Conservation (phyloP, 805 yeast species). For the Blastobotrys mokoenaii region DNA sequence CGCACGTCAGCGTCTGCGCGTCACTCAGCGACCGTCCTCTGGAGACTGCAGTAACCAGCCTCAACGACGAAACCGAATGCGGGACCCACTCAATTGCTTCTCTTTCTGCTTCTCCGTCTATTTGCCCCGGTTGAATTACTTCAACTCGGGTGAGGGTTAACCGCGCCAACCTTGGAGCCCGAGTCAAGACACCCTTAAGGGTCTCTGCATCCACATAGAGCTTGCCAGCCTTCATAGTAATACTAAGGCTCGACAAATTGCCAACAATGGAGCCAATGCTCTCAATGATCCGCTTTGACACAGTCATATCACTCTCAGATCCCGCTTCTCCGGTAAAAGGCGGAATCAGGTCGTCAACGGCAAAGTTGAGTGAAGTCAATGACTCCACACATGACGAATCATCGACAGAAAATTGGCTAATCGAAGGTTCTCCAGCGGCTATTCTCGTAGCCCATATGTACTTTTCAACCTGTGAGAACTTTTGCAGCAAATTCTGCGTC, state of each 20-base stretch:
- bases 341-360: not conserved
- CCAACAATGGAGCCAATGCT: slow-evolving; percentile 2
- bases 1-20: not conserved
- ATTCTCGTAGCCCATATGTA: slow-evolving; percentile 5
- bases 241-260: not conserved
- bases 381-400: not conserved
- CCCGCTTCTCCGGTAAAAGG: not conserved
- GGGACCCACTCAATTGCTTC: slow-evolving; percentile 3
- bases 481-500: not conserved
- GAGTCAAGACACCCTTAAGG: not conserved
- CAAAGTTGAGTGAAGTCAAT: slow-evolving; percentile 3
- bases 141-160: slow-evolving; percentile 4
- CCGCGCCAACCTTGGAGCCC: not conserved
- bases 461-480: slow-evolving; percentile 6
- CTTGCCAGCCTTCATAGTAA: not conserved
- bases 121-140: not conserved
- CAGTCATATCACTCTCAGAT: not conserved
- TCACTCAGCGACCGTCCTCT: not conserved
- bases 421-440: not conserved
- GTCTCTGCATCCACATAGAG: not conserved
- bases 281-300: not conserved
- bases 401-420: not conserved
- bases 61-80: not conserved
- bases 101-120: not conserved
- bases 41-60: slow-evolving; percentile 1